Evolutionary conservation across 2,329 filamentous ascomycete genomes (phyloP).

Genomic region (Chrysosphaeria jannelii): DNA sequence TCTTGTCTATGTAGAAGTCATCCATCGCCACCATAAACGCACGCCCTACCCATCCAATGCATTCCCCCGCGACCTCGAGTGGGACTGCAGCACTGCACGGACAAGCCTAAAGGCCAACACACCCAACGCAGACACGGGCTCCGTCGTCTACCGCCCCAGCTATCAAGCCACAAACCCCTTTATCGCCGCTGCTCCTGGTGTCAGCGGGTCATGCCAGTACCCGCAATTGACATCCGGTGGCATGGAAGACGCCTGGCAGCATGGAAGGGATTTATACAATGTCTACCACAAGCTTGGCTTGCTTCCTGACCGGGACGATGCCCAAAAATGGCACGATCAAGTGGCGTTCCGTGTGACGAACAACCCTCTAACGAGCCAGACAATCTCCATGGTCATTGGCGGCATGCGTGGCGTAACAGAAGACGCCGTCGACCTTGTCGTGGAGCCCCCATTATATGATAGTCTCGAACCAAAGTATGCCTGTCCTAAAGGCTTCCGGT

Average conservation of each 20-base stretch:
- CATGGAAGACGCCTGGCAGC: constrained; percentile 42
- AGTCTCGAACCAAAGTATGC: constrained; percentile 44
- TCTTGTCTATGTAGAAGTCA: constrained; percentile 46
- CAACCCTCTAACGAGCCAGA: constrained; percentile 58
- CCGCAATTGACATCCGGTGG: constrained; percentile 49
- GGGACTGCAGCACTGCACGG: constrained; percentile 32
- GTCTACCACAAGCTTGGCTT: constrained; percentile 43
- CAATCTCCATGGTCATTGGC: constrained; percentile 41
- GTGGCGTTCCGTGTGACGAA: constrained; percentile 46
- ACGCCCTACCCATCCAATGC: constrained; percentile 53
- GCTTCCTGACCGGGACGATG: constrained; percentile 19
- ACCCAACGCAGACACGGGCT: constrained; percentile 15
- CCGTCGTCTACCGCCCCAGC: constrained; percentile 27
- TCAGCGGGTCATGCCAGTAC: constrained; percentile 47
- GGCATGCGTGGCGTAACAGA: constrained; percentile 41
- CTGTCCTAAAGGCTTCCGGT: constrained; percentile 20
- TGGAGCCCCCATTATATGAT: constrained; percentile 29
- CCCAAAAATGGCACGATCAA: constrained; percentile 11
- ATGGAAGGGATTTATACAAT: constrained; percentile 46
- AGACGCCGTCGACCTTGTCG: constrained; percentile 14
- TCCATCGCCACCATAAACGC: constrained; percentile 60
- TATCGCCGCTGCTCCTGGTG: constrained; percentile 25
- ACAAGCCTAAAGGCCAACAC: neutral
- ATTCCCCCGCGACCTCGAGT: constrained; percentile 45
- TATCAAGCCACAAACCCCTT: constrained; percentile 36